phyloP scores from a whole-genome alignment of 352 stramenopile species.

The Phytopythium vexans region DNA sequence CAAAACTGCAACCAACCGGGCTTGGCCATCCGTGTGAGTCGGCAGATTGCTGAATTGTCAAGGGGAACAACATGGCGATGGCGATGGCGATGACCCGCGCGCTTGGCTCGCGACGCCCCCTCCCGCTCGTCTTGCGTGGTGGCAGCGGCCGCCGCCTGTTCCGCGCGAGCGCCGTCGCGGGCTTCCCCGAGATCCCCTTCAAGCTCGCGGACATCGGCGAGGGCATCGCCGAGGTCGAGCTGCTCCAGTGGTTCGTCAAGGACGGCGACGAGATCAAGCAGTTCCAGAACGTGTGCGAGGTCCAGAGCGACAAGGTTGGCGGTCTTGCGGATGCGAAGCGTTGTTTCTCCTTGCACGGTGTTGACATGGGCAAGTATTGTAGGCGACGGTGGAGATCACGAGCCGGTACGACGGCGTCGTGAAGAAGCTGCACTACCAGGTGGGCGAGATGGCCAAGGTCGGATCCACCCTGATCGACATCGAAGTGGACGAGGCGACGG shows the following conservation, averaged over 20 bases:
- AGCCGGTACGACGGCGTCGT: slow-evolving; percentile 96
- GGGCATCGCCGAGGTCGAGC: slow-evolving; percentile 97
- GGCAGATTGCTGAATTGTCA: too few species aligned
- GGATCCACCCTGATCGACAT: slow-evolving; percentile 93
- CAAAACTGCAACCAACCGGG: too few species aligned
- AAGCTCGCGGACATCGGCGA: slow-evolving; percentile 97
- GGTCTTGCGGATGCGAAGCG: not conserved
- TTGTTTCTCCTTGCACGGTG: not conserved
- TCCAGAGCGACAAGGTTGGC: slow-evolving; percentile 95
- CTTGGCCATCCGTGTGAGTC: too few species aligned
- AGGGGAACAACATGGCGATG: not conserved
- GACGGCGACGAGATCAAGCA: slow-evolving; percentile 88
- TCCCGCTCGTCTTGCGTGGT: not conserved
- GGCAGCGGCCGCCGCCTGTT: slow-evolving; percentile 21
- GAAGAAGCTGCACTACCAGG: slow-evolving; percentile 88
- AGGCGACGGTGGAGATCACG: slow-evolving; percentile 97
- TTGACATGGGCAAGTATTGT: not conserved
- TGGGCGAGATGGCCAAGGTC: slow-evolving; percentile 96
- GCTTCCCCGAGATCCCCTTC: slow-evolving; percentile 84
- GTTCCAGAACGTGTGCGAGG: slow-evolving; percentile 98
- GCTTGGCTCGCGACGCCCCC: not conserved
- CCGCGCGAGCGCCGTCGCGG: slow-evolving; percentile 33
- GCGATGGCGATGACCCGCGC: slow-evolving; percentile 1
- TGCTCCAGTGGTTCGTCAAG: slow-evolving; percentile 98
- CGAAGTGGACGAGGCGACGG: slow-evolving; percentile 75